These are phyloP conservation scores for Sanghuangporus baumii DNA, from an alignment of 1,284 basidiomycete species.

Conservation along the genomic window DNA sequence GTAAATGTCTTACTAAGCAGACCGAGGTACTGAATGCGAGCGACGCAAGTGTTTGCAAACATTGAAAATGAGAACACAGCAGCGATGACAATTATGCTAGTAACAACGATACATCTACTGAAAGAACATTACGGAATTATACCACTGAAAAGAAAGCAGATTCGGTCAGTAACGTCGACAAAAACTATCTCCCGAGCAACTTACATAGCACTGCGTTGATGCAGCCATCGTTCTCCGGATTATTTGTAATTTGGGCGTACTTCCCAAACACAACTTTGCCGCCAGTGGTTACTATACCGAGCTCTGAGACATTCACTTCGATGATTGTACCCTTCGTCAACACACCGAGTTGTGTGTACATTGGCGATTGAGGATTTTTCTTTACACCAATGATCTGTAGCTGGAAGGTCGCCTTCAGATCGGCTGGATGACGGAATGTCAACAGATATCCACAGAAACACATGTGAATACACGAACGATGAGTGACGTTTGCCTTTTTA, in stretches of 20 bases:
- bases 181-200: conserved; percentile 27
- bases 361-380: conserved; percentile 99
- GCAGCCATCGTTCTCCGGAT: conserved; percentile 95
- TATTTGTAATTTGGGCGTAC: conserved; percentile 96
- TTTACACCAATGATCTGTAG: conserved; percentile 97
- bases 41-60: not conserved
- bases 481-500: conserved; percentile 98
- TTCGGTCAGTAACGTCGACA: not conserved
- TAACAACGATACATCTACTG: conserved; percentile 9
- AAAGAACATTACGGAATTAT: not conserved
- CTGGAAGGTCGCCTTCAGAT: conserved; percentile 98
- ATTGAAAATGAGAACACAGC: not conserved
- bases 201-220: conserved; percentile 87
- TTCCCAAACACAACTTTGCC: conserved; percentile 92
- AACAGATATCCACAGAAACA: conserved; percentile 6
- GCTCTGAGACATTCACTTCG: conserved; percentile 96
- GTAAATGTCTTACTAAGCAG: conserved; percentile 4
- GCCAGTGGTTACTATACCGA: conserved; percentile 98
- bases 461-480: conserved; percentile 60
- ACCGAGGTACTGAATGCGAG: not conserved
- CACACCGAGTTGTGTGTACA: conserved; percentile 94
- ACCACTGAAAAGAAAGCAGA: conserved; percentile 9
- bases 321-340: conserved; percentile 98
- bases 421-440: conserved; percentile 48
- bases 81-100: not conserved